phyloP scores from a whole-genome alignment of 805 yeast genomes.

The Suhomyces sp. region DNA sequence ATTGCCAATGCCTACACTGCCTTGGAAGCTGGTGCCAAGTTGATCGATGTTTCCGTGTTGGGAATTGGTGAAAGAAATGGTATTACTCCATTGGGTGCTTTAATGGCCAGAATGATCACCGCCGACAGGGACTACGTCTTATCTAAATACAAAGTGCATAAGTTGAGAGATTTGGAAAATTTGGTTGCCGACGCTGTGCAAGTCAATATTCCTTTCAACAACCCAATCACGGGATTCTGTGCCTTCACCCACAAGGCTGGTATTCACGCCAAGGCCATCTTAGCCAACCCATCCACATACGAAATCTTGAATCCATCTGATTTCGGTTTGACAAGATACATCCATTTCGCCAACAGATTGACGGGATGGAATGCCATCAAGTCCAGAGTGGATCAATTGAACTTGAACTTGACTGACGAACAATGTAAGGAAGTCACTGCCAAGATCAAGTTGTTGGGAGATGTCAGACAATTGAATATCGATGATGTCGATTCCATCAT shows the following conservation, averaged over 20 bases:
- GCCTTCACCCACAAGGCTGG: conserved; percentile 99
- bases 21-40: conserved; percentile 93
- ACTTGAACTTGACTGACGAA: conserved; percentile 82
- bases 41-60: conserved; percentile 91
- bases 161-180: conserved; percentile 92
- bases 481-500: conserved; percentile 98
- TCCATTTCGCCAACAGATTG: conserved; percentile 95
- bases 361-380: conserved; percentile 99
- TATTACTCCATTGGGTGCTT: conserved; percentile 94
- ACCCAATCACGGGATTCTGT: conserved; percentile 98
- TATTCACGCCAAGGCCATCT: conserved; percentile 97
- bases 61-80: conserved; percentile 99
- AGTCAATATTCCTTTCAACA: conserved; percentile 96
- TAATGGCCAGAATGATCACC: conserved; percentile 99
- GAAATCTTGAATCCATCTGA: conserved; percentile 94
- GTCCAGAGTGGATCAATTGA: conserved; percentile 95
- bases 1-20: conserved; percentile 98
- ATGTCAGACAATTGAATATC: conserved; percentile 87
- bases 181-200: conserved; percentile 96
- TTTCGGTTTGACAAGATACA: conserved; percentile 93
- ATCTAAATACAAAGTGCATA: conserved; percentile 91
- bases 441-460: conserved; percentile 92
- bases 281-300: conserved; percentile 98
- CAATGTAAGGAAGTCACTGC: conserved; percentile 94
- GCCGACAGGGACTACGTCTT: conserved; percentile 96